phyloP scores from a whole-genome alignment of 2,329 filamentous ascomycete species.

The Xylaria sp. region DNA sequence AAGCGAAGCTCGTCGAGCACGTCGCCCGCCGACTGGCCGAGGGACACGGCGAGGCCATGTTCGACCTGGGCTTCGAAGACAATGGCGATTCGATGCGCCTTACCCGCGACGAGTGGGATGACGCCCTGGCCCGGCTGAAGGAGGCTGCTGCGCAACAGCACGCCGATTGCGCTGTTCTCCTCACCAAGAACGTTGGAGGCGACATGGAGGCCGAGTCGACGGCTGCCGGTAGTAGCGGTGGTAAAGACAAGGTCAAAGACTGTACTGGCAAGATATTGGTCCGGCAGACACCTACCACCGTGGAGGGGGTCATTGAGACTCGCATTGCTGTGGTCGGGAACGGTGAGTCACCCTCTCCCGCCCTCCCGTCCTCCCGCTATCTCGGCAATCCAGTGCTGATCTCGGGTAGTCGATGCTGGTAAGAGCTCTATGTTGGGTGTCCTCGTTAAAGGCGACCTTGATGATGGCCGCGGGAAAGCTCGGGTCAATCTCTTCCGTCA shows the following conservation, averaged over 20 bases:
- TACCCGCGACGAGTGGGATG: conserved; percentile 77
- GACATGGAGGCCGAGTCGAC: conserved; percentile 74
- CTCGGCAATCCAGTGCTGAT: conserved; percentile 13
- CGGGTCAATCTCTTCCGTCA: conserved; percentile 96
- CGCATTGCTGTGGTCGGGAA: conserved; percentile 97
- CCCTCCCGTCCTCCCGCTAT: conserved; percentile 19
- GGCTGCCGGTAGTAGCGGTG: conserved; percentile 54
- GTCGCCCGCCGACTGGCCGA: conserved; percentile 78
- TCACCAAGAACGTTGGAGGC: conserved; percentile 92
- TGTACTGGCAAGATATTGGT: conserved; percentile 89
- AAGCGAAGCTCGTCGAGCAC: conserved; percentile 72
- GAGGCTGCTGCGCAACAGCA: conserved; percentile 71
- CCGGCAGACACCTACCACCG: conserved; percentile 75
- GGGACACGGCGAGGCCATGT: conserved; percentile 87
- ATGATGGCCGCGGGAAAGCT: conserved; percentile 93
- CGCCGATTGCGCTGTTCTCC: conserved; percentile 82
- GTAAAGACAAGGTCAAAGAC: conserved; percentile 71
- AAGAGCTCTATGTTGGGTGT: conserved; percentile 98
- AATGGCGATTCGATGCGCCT: conserved; percentile 87
- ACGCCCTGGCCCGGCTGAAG: conserved; percentile 73
- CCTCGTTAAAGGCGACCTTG: conserved; percentile 91
- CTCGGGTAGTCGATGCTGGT: conserved; percentile 81
- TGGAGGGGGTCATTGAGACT: conserved; percentile 94
- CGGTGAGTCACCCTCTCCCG: conserved; percentile 60
- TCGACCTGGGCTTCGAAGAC: conserved; percentile 92